Evolutionary conservation across 179 eudicot species (phyloP), one percentile per base, ranked within the genome.

Genomic region (Heliamphora pulchella): DNA sequence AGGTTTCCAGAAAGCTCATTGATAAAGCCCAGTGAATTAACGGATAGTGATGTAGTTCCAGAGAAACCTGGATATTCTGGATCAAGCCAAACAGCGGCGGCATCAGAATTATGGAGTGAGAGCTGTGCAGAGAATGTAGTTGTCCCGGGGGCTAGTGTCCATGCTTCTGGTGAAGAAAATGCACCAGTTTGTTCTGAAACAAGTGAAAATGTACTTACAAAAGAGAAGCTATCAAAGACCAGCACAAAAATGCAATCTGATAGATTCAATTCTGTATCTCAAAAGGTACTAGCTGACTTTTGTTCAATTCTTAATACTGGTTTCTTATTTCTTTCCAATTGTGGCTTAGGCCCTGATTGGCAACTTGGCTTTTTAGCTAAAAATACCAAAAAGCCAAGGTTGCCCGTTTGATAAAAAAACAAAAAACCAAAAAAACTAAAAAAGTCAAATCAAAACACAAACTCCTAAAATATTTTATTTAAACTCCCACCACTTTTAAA

Each of bases 251-350:
- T 85, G 88, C 83, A 84, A 80, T 71, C 84, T n/a, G 88, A 84
- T 43, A 77, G 72, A 79, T 82, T 68, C 70, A 87, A 85, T 53
- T 71, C 83, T 58, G 87, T 93, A 47, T 80, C 83, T 66, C 88
- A 90, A 77, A 93, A 91, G 99, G 98, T 93, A 85, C 43, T 58
- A 3, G 14, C 59, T 55, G 17, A 22, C 62, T 70, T 31, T 31
- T 44, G 3, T 70, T 50, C 17, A 61, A 59, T 62, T 15, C 57
- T 76, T 14, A n/a, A 2, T 5, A 17, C 68, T 6, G 4, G 5
- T 75, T 75, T 18, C 8, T 54, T 50, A 9, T 47, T 48, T 55
- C 8, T 68, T 79, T 31, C 20, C 15, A 8, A 67, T 44, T 41
- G 78, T 3, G 51, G 51, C 47, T 57, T 5, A 50, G 47, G 4